Percentiles rank a stretch among this genome's conserved stretches.
These are phyloP conservation scores for Cytospora piceae DNA, from an alignment of 2,329 filamentous ascomycete genomes.

Conservation along the genomic window DNA sequence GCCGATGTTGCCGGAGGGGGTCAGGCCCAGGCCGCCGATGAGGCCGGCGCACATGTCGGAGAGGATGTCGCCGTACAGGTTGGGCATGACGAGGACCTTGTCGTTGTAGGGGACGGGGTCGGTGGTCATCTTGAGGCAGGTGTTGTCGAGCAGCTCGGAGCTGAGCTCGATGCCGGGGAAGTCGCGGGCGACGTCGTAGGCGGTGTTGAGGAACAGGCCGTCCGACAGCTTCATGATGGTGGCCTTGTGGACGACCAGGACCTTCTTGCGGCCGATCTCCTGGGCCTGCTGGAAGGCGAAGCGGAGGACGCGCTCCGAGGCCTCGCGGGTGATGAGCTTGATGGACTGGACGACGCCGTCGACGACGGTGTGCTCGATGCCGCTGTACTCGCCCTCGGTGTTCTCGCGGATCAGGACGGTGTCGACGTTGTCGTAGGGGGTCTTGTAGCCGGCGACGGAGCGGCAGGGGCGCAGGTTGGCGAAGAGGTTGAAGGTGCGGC, in stretches of 20 bases:
- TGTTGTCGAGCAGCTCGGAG: conserved; percentile 97
- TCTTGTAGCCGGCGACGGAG: conserved; percentile 97
- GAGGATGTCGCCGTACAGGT: conserved; percentile 98
- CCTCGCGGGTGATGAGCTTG: conserved; percentile 97
- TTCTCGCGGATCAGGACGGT: conserved; percentile 97
- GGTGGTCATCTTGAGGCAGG: conserved; percentile 97
- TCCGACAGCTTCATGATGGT: conserved; percentile 99
- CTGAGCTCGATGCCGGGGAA: conserved; percentile 97
- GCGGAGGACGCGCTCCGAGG: conserved; percentile 91
- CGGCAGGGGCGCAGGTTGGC: conserved; percentile 98
- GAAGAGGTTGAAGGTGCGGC: conserved; percentile 99
- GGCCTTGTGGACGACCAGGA: conserved; percentile 98
- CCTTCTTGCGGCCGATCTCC: conserved; percentile 92
- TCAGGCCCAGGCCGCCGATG: conserved; percentile 95
- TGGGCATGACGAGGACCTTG: conserved; percentile 98
- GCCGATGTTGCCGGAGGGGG: conserved; percentile 97
- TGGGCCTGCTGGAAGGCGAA: conserved; percentile 98
- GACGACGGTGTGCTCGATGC: conserved; percentile 36
- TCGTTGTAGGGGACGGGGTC: conserved; percentile 97
- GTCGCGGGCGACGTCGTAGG: conserved; percentile 85
- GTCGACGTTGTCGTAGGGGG: conserved; percentile 95
- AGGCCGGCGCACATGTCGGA: conserved; percentile 99
- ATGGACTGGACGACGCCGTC: conserved; percentile 97
- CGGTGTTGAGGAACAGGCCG: conserved; percentile 93
- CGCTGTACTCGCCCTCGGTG: conserved; percentile 40